Evolutionary conservation across 106 monocot species (phyloP).

Genomic region (Acorus gramineus): DNA sequence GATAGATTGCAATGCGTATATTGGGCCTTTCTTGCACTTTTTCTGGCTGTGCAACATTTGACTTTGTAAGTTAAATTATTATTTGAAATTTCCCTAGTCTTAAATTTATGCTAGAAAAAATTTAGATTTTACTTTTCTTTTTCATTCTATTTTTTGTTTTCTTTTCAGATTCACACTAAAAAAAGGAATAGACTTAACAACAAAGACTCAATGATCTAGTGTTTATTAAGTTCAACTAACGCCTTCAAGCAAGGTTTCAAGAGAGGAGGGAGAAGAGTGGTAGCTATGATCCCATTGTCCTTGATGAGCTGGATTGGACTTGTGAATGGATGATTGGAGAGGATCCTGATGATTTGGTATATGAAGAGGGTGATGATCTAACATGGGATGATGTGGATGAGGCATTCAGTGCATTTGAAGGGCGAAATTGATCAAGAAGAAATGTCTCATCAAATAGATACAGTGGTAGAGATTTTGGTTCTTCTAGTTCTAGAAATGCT

Average conservation of each 20-base stretch:
- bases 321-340: not conserved
- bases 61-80: too few species aligned
- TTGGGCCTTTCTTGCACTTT: not conserved
- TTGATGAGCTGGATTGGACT: not conserved
- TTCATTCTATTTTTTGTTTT: not conserved
- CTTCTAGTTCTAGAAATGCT: too few species aligned
- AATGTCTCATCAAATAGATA: too few species aligned
- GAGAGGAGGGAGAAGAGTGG: not conserved
- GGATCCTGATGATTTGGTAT: not conserved
- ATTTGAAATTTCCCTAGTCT: not conserved
- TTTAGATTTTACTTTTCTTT: not conserved
- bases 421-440: too few species aligned
- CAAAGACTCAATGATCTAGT: not conserved
- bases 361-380: too few species aligned
- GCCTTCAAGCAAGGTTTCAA: not conserved
- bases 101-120: not conserved
- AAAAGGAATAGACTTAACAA: not conserved
- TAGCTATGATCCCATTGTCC: not conserved
- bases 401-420: too few species aligned
- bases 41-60: not conserved
- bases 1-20: not conserved
- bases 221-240: not conserved
- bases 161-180: not conserved
- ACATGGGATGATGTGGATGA: too few species aligned
- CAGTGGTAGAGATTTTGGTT: too few species aligned